phyloP scores from a whole-genome alignment of 225 moss, liverwort and hornwort genomes.

The Sphagnum contortum region DNA sequence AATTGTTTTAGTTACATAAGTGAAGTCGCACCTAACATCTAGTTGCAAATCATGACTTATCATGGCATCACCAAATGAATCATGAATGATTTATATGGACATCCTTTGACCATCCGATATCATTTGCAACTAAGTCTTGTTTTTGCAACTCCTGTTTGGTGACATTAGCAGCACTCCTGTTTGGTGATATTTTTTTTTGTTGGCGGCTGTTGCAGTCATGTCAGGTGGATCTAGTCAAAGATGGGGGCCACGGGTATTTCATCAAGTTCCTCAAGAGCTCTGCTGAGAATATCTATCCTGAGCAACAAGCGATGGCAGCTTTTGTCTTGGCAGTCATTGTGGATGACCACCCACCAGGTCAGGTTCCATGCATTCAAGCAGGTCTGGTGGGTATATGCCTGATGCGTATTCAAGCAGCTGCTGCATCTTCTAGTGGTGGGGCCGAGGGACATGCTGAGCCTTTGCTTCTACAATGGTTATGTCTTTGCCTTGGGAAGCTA shows the following conservation, averaged over 20 bases:
- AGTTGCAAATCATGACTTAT: too few species aligned
- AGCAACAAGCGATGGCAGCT: slow-evolving; percentile 56
- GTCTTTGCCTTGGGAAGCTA: slow-evolving; percentile 46
- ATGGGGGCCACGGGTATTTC: slow-evolving; percentile 51
- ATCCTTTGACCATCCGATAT: too few species aligned
- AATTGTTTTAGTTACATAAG: too few species aligned
- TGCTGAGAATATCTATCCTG: slow-evolving; percentile 23
- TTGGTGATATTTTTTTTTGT: slow-evolving; percentile 5
- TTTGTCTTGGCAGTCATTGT: slow-evolving; percentile 51
- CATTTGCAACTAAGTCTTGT: too few species aligned
- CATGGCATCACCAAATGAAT: too few species aligned
- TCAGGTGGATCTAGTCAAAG: slow-evolving; percentile 54
- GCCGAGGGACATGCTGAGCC: slow-evolving; percentile 23
- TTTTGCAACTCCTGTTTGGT: too few species aligned
- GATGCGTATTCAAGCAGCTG: slow-evolving; percentile 26
- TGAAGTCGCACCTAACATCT: too few species aligned
- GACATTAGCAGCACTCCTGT: neutral
- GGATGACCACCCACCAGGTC: slow-evolving; percentile 40
- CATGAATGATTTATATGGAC: too few species aligned
- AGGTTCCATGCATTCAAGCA: slow-evolving; percentile 36
- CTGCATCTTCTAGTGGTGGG: neutral
- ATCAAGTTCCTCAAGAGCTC: slow-evolving; percentile 48
- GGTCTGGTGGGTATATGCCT: slow-evolving; percentile 41
- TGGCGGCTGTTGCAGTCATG: slow-evolving; percentile 31
- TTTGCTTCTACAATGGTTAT: slow-evolving; percentile 45